A percentile compares a stretch with the other conserved stretches of the same genome.
These are phyloP conservation scores for Fusarium burgessii DNA, from an alignment of 2,329 filamentous ascomycete species.

Conservation along the genomic window DNA sequence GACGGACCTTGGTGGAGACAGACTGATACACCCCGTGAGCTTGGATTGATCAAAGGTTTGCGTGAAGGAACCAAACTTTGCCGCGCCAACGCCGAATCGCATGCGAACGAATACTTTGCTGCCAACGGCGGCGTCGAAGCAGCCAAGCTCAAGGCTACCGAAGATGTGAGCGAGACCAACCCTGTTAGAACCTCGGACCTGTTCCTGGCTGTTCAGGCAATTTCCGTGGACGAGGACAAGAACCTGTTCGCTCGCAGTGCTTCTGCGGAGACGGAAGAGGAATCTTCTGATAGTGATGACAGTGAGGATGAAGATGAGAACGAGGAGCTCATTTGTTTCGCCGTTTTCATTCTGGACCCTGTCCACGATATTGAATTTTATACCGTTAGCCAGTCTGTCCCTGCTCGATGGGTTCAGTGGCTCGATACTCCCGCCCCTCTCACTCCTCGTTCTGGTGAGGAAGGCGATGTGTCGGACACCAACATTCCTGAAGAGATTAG, in stretches of 20 bases:
- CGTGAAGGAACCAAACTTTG: constrained; percentile 92
- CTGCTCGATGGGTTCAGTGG: constrained; percentile 90
- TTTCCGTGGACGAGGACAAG: constrained; percentile 72
- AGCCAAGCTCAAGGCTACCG: constrained; percentile 82
- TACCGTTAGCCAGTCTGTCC: constrained; percentile 84
- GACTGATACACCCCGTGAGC: constrained; percentile 74
- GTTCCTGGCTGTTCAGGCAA: constrained; percentile 94
- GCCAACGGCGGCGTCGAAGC: constrained; percentile 81
- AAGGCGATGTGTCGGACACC: constrained; percentile 55
- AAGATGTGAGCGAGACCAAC: constrained; percentile 84
- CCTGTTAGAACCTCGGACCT: constrained; percentile 93
- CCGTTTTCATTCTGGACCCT: constrained; percentile 85
- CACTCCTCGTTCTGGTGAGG: constrained; percentile 65
- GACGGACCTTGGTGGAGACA: constrained; percentile 98
- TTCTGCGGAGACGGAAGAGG: constrained; percentile 66
- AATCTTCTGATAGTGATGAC: constrained; percentile 61
- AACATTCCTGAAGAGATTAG: constrained; percentile 82
- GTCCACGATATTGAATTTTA: constrained; percentile 91
- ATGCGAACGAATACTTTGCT: constrained; percentile 86
- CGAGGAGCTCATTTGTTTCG: constrained; percentile 77
- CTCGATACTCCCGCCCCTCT: constrained; percentile 78
- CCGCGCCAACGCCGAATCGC: constrained; percentile 87
- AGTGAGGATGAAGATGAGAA: constrained; percentile 64
- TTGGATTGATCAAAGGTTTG: constrained; percentile 83
- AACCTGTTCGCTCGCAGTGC: constrained; percentile 75